Evolutionary conservation across 306 rosid genomes (phyloP).

Genomic region (Prunus dulcis): DNA sequence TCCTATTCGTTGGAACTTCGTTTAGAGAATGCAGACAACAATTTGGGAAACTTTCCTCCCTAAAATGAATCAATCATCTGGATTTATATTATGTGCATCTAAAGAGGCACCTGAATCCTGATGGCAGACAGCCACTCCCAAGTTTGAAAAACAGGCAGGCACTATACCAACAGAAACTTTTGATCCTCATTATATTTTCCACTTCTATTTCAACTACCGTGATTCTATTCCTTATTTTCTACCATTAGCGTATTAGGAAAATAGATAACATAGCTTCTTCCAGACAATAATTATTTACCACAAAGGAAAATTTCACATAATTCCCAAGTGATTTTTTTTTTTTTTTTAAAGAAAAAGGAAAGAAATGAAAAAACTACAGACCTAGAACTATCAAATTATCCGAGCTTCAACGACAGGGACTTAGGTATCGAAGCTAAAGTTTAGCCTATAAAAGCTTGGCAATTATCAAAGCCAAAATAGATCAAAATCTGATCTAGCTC

Average conservation of each 20-base stretch:
- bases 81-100: not conserved
- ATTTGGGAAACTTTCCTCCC: not conserved
- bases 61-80: not conserved
- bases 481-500: not conserved
- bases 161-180: not conserved
- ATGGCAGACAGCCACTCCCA: not conserved
- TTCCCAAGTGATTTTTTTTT: not conserved
- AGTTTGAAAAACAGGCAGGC: not conserved
- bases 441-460: not conserved
- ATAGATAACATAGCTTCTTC: not conserved
- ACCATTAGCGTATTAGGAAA: not conserved
- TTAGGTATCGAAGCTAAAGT: not conserved
- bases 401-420: not conserved
- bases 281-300: not conserved
- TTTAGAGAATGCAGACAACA: not conserved
- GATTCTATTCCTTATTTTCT: not conserved
- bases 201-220: not conserved
- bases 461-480: not conserved
- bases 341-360: not conserved
- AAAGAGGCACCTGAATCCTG: not conserved
- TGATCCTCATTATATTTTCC: not conserved
- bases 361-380: not conserved
- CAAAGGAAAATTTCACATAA: not conserved
- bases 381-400: not conserved
- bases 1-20: not conserved